phyloP scores from a whole-genome alignment of 202 grass and related monocot species.

The Musa balbisiana region DNA sequence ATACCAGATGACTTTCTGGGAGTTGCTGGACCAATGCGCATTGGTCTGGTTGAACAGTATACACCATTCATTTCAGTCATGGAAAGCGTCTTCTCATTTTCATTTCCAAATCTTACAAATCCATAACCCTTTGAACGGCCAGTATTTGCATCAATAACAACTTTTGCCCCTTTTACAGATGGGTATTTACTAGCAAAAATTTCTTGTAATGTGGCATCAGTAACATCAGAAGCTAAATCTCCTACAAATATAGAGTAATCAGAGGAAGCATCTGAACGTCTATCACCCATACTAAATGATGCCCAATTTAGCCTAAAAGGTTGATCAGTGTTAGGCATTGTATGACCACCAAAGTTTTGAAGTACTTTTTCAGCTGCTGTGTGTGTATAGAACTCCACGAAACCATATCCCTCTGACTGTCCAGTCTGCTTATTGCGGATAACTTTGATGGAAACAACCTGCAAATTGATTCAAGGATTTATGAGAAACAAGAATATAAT shows the following conservation, averaged over 20 bases:
- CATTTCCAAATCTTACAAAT: constrained; percentile 93
- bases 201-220: constrained; percentile 60
- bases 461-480: background rate
- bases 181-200: constrained; percentile 73
- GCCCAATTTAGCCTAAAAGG: constrained; percentile 95
- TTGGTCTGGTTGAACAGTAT: constrained; percentile 86
- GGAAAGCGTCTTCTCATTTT: constrained; percentile 73
- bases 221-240: constrained; percentile 92
- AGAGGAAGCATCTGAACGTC: constrained; percentile 62
- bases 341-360: constrained; percentile 68
- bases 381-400: constrained; percentile 82
- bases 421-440: constrained; percentile 91
- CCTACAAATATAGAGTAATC: constrained; percentile 96
- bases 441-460: constrained; percentile 53
- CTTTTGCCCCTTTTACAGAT: constrained; percentile 93
- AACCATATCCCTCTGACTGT: constrained; percentile 93
- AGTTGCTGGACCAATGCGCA: constrained; percentile 90
- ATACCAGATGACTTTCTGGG: constrained; percentile 90
- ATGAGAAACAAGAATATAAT: constrained; percentile 1
- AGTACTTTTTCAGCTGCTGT: constrained; percentile 77
- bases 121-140: constrained; percentile 94
- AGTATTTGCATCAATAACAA: constrained; percentile 96
- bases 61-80: constrained; percentile 94
- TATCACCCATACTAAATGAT: constrained; percentile 94
- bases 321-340: constrained; percentile 95